A percentile compares a stretch with the other conserved stretches of the same genome.
Evolutionary conservation across 805 yeast species (phyloP).

Genomic region (Starmerella geochares): DNA sequence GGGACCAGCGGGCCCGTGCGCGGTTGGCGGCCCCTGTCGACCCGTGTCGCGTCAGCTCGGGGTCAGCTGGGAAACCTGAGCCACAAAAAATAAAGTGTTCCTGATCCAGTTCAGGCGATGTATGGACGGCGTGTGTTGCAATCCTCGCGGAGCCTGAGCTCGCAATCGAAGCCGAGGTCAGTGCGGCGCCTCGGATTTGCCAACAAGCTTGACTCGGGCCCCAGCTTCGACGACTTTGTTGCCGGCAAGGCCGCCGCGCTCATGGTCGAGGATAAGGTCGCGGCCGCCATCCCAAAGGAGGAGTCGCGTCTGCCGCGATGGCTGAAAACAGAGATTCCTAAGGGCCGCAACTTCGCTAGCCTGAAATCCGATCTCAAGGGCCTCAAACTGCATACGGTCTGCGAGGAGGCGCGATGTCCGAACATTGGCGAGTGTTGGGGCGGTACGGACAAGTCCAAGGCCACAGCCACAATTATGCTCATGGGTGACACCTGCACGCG

Average conservation of each 20-base stretch:
- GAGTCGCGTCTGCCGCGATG: constrained; percentile 70
- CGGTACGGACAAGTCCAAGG: constrained; percentile 77
- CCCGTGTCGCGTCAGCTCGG: constrained; percentile 3
- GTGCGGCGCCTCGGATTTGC: constrained; percentile 37
- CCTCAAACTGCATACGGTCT: constrained; percentile 82
- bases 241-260: constrained; percentile 64
- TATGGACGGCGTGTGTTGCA: constrained; percentile 2
- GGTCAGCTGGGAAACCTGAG: not conserved
- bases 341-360: constrained; percentile 72
- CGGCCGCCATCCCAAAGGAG: constrained; percentile 31
- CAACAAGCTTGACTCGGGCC: constrained; percentile 69
- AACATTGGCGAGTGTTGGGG: constrained; percentile 99
- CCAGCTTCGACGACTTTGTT: constrained; percentile 85
- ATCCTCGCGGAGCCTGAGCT: constrained; percentile 8
- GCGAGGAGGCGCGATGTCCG: constrained; percentile 99
- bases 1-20: not conserved
- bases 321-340: constrained; percentile 95
- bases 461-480: constrained; percentile 95
- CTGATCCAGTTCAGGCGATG: constrained; percentile 3
- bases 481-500: constrained; percentile 98
- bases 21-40: not conserved
- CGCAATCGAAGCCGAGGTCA: constrained; percentile 7
- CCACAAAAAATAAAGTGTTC: not conserved
- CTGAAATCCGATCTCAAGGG: constrained; percentile 82
- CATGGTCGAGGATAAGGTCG: constrained; percentile 53